Conservation (phyloP, 208 protist genomes). For the Plasmodiophora brassicae region DNA sequence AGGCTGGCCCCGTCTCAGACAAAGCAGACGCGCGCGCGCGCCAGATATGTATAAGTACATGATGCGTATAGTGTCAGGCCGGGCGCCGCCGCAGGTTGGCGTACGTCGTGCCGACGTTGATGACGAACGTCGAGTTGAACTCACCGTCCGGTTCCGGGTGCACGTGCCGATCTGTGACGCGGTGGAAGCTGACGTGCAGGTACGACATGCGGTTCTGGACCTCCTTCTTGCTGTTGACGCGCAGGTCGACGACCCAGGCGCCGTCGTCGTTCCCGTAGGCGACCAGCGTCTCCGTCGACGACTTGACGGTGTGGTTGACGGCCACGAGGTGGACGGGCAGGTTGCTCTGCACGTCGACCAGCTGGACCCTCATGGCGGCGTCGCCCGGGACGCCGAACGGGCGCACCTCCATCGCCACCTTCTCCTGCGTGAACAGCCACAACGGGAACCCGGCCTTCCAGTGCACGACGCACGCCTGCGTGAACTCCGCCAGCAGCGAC, state of each 20-base stretch:
- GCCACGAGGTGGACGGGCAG: constrained; percentile 4
- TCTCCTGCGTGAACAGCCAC: constrained; percentile 30
- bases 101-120: constrained; percentile 13
- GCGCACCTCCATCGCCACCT: neutral
- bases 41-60: too few relatives aligned
- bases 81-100: constrained; percentile 2
- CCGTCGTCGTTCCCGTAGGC: neutral
- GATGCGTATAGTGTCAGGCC: neutral
- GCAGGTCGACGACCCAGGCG: neutral
- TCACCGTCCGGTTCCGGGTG: neutral
- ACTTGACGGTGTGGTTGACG: neutral
- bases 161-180: neutral
- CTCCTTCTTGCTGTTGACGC: constrained; percentile 33
- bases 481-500: neutral
- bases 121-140: neutral
- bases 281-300: neutral
- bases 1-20: too few relatives aligned
- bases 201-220: constrained; percentile 3
- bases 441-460: constrained; percentile 11
- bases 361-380: neutral
- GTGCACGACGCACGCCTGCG: neutral
- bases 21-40: too few relatives aligned
- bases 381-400: neutral
- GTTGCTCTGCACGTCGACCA: constrained; percentile 26
- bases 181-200: neutral